Conservation (phyloP, 202 grass and related monocot genomes). For the Hordeum pubiflorum region DNA sequence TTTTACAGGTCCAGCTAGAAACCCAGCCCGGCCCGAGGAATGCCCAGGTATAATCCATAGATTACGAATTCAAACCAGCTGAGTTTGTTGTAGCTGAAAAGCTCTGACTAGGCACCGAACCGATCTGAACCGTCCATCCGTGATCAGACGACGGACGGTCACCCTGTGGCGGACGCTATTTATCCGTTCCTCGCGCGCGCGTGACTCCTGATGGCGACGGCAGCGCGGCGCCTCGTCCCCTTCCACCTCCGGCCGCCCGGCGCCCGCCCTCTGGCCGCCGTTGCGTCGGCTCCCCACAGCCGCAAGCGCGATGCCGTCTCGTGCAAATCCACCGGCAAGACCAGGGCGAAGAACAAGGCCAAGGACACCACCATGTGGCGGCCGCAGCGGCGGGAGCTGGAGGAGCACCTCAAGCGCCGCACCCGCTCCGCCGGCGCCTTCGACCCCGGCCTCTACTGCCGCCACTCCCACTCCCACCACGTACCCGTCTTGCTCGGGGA, state of each 20-base stretch:
- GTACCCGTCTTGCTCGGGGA: constrained; percentile 68
- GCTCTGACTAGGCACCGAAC: background rate
- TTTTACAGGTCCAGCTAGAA: no score
- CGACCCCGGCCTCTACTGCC: constrained; percentile 53
- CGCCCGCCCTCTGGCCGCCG: background rate
- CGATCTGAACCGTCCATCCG: background rate
- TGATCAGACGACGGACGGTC: background rate
- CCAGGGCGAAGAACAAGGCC: constrained; percentile 1
- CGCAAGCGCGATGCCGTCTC: constrained; percentile 16
- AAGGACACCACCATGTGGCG: constrained; percentile 33
- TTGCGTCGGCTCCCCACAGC: background rate
- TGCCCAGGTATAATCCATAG: background rate
- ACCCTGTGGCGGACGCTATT: background rate
- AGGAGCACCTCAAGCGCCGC: constrained; percentile 70
- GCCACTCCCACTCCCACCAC: constrained; percentile 44
- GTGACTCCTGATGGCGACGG: constrained; percentile 12
- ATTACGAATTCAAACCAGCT: background rate
- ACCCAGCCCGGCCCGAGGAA: no score
- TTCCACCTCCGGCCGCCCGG: constrained; percentile 18
- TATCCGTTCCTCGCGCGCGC: constrained; percentile 20
- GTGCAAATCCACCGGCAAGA: constrained; percentile 28
- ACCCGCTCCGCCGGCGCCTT: constrained; percentile 60
- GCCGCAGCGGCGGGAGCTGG: constrained; percentile 32
- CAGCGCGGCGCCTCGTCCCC: constrained; percentile 23
- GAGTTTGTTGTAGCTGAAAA: background rate